Evolutionary conservation across 78 protist genomes (phyloP), one percentile per base, ranked within the genome.

Genomic region (Protostelium mycophagum): DNA sequence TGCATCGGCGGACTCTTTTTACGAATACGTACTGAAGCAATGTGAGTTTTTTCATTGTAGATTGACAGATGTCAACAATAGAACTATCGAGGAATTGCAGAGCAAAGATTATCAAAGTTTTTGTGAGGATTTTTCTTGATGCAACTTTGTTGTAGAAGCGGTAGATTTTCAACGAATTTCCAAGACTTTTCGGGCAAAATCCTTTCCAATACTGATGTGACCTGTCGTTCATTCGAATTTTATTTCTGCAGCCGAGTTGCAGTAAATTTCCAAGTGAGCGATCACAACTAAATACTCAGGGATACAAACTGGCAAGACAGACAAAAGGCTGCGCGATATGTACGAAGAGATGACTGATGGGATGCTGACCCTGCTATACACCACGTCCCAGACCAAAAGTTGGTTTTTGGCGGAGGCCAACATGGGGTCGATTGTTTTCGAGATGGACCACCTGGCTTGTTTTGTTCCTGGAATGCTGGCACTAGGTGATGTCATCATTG

Each of bases 381-480:
- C 73, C 73, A 51, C 5, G 73, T 51, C 16, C 73, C 16, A 5
- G 31, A 5, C 5, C 73, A 51, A 51, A 5, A 16, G 5, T 16
- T 51, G 16, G 5, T 25, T 51, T 16, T 5, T 51, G 16, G 73
- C 5, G 16, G 16, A 51, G 73, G 16, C 5, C 31, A 16, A 16
- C 5, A 25, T 51, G 16, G 73, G 73, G 5, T 51, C 5, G 5
- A 16, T 51, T 16, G 31, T 51, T 51, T 16, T 25, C 73, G 73
- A 51, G 73, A 51, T 96, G 97, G 99, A 97, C 85, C 97, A 97
- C 38, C 83, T 98, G 10, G 98, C 97, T 1, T 98, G 99, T 91
- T 97, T 97, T 83, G 92, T 94, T 1, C 97, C 95, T 37, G 99
- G 98, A 37, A 97, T 98, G 98, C 90, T 97, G 29, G 97, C 94